These are phyloP conservation scores for Combretum micranthum DNA, from an alignment of 345 rosid species.

Conservation along the genomic window DNA sequence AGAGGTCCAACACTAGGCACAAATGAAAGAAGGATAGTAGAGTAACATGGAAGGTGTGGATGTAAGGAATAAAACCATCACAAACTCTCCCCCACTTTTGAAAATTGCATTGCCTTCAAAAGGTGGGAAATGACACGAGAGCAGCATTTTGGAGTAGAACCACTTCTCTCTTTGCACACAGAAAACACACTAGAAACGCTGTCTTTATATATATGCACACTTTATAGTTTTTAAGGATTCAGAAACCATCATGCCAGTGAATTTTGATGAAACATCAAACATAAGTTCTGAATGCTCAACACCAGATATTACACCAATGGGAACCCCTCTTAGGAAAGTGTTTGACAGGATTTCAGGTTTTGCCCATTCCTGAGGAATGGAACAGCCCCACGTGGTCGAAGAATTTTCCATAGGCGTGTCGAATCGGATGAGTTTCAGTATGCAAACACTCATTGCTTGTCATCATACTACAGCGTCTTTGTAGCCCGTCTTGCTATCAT, in stretches of 20 bases:
- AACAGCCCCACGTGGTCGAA: constrained; percentile 30
- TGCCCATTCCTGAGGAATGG: constrained; percentile 43
- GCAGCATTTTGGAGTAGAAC: constrained; percentile 10
- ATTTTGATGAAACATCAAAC: constrained; percentile 2
- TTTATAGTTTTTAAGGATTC: background rate
- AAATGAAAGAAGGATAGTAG: no score
- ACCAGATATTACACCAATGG: constrained; percentile 19
- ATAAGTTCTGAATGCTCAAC: constrained; percentile 14
- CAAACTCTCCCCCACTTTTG: constrained; percentile 2
- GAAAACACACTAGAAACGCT: background rate
- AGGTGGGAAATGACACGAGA: constrained; percentile 38
- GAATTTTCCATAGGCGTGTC: constrained; percentile 57
- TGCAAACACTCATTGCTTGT: constrained; percentile 61
- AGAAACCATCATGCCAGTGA: constrained; percentile 5
- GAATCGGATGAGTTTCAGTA: constrained; percentile 72
- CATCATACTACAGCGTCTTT: constrained; percentile 95
- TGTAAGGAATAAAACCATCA: constrained; percentile 11
- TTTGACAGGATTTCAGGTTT: constrained; percentile 42
- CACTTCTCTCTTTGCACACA: constrained; percentile 8
- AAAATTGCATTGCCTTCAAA: constrained; percentile 14
- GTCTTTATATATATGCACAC: constrained; percentile 2
- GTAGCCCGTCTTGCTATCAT: constrained; percentile 95
- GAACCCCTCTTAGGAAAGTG: constrained; percentile 25
- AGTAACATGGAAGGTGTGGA: constrained; percentile 5
- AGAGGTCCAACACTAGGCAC: no score